These are phyloP conservation scores for Yamadazyma conglobata DNA, from an alignment of 1,139 yeast genomes.

Conservation along the genomic window DNA sequence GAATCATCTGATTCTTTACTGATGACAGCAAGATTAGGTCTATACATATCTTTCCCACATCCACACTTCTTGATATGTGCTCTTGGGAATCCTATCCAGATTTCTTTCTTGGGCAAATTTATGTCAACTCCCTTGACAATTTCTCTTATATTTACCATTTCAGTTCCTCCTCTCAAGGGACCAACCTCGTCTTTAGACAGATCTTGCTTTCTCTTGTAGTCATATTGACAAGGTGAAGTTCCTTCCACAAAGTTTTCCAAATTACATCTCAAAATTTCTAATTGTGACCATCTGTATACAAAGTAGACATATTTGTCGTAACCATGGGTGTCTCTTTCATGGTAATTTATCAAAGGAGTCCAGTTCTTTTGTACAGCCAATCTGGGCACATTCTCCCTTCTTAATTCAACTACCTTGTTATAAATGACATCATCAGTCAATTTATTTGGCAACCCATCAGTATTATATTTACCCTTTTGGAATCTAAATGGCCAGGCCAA, in stretches of 20 bases:
- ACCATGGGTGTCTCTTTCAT: slow-evolving; percentile 15
- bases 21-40: slow-evolving; percentile 43
- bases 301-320: slow-evolving; percentile 24
- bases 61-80: slow-evolving; percentile 46
- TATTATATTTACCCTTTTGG: slow-evolving; percentile 32
- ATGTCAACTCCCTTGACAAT: slow-evolving; percentile 10
- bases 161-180: slow-evolving; percentile 35
- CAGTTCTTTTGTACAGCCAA: slow-evolving; percentile 27
- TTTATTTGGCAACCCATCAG: slow-evolving; percentile 21
- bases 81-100: slow-evolving; percentile 51
- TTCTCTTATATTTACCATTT: slow-evolving; percentile 22
- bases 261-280: slow-evolving; percentile 26
- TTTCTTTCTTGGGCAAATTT: slow-evolving; percentile 29
- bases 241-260: slow-evolving; percentile 18
- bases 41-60: slow-evolving; percentile 44
- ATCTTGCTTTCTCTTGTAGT: slow-evolving; percentile 19
- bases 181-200: slow-evolving; percentile 24
- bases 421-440: slow-evolving; percentile 18
- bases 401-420: slow-evolving; percentile 27
- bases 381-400: slow-evolving; percentile 16
- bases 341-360: slow-evolving; percentile 27
- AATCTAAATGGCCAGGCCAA: slow-evolving; percentile 27
- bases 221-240: slow-evolving; percentile 28
- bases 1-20: slow-evolving; percentile 19
- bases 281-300: slow-evolving; percentile 27